Evolutionary conservation across 352 stramenopile genomes (phyloP), one percentile per base, ranked within the genome.

Genomic region (Phytophthora sp.): DNA sequence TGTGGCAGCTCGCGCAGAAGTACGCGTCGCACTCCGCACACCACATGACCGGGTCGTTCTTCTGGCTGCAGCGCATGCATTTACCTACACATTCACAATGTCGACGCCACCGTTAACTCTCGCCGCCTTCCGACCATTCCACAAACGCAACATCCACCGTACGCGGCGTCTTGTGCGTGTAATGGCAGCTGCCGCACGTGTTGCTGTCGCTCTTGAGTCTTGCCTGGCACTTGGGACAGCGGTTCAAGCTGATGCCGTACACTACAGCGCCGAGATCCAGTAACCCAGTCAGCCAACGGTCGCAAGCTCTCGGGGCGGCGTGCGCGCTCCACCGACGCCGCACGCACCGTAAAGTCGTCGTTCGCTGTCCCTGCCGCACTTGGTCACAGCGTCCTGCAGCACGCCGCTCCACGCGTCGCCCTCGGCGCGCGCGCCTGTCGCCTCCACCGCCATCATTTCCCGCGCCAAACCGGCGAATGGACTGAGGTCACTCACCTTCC

Each of bases 1-100:
- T 58, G 38, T 82, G 62, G 59, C 82, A 91, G 1, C n/a, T 39
- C 8, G 61, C 69, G 45, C 82, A 91, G 46, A 87, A 91, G 42
- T 87, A 87, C 28, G 61, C 57, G 34, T 91, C 79, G 37, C 82
- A 91, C 26, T 89, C 82, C 23, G 56, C 78, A 39, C 82, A 91
- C 82, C 79, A 89, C 60, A 91, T 82, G 9, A 66, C 71, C 1
- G 69, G 77, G 18, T 66, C 57, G 18, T 63, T 56, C 31, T 51
- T 56, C 7, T 69, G 32, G 21, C 61, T 68, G 57, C 82, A 91
- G 10, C 75, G 61, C 28, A 43, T 66, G 52, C 82, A 91, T 52
- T 69, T 68, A 8, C 61, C 82, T 90, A 23, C 17, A 61, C 13
- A 26, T 61, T 51, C 1, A 18, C 51, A 18, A 38, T 42, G 18